These are phyloP conservation scores for Aspergillus cristatus DNA, from an alignment of 495 filamentous ascomycete species.

Conservation along the genomic window DNA sequence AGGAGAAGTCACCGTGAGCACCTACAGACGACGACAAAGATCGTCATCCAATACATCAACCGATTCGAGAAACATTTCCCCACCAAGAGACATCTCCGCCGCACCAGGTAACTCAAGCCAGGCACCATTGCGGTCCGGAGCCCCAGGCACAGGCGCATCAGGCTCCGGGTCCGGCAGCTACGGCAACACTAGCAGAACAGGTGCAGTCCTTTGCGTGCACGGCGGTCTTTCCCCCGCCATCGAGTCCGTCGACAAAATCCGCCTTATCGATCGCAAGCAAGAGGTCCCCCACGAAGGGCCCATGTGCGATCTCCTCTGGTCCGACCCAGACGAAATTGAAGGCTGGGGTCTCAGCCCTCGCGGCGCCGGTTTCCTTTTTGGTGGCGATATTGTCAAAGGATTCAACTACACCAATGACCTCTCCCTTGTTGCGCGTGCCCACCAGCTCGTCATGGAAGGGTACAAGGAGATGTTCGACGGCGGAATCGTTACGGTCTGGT, in stretches of 20 bases:
- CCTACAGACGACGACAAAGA: constrained; percentile 43
- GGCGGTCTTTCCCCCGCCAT: constrained; percentile 87
- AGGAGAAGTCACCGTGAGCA: constrained; percentile 67
- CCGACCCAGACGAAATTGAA: constrained; percentile 96
- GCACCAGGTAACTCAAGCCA: constrained; percentile 22
- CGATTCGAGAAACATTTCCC: constrained; percentile 32
- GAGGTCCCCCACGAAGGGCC: constrained; percentile 97
- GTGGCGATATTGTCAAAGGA: constrained; percentile 87
- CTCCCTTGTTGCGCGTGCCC: constrained; percentile 82
- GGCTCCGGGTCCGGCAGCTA: constrained; percentile 52
- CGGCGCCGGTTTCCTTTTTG: constrained; percentile 93
- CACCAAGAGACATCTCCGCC: constrained; percentile 38
- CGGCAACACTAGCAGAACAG: constrained; percentile 54
- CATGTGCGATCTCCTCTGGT: constrained; percentile 98
- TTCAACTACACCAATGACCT: constrained; percentile 94
- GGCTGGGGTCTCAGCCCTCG: constrained; percentile 94
- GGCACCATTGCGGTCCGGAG: constrained; percentile 46
- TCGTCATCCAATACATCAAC: constrained; percentile 24
- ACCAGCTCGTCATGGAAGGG: constrained; percentile 98
- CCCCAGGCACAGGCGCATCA: constrained; percentile 71
- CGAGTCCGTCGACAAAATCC: constrained; percentile 92
- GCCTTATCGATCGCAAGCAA: constrained; percentile 90
- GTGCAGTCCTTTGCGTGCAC: constrained; percentile 91
- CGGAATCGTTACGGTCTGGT: constrained; percentile 94
- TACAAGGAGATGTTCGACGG: constrained; percentile 99